phyloP scores from a whole-genome alignment of 768 basidiomycete species.

The Tulasnella calospora region DNA sequence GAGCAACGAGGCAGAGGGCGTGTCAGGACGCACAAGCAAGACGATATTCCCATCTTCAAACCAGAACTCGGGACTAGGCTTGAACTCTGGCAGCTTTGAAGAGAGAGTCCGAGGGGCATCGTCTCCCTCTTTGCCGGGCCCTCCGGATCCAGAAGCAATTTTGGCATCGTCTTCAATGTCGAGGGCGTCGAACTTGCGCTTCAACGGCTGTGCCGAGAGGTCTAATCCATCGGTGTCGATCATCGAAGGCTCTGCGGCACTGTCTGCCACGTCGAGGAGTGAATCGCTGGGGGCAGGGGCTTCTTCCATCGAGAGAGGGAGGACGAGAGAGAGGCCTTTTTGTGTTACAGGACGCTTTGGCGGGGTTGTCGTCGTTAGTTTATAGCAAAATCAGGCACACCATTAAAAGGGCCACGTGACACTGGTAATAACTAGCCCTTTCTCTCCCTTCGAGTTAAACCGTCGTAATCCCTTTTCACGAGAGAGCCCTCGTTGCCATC shows the following conservation, averaged over 20 bases:
- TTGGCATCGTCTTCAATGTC: slow-evolving; percentile 7
- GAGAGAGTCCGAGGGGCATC: not conserved
- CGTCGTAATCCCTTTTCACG: slow-evolving; percentile 7
- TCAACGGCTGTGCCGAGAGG: not conserved
- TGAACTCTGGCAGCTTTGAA: slow-evolving; percentile 9
- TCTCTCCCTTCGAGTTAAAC: not conserved
- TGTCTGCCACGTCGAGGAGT: not conserved
- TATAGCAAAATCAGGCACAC: slow-evolving; percentile 8
- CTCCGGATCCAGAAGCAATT: not conserved
- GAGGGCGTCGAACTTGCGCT: slow-evolving; percentile 13
- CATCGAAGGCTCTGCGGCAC: not conserved
- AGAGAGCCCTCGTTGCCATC: slow-evolving; percentile 45
- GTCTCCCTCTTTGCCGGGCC: not conserved
- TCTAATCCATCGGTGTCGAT: not conserved
- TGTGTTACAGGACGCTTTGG: slow-evolving; percentile 7
- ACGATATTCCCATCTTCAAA: slow-evolving; percentile 25
- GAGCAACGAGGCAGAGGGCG: slow-evolving; percentile 9
- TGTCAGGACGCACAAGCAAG: slow-evolving; percentile 12
- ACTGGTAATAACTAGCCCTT: not conserved
- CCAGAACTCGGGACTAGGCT: slow-evolving; percentile 11
- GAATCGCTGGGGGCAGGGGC: not conserved
- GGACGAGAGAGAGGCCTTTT: not conserved
- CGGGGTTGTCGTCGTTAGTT: slow-evolving; percentile 4
- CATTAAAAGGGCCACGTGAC: not conserved
- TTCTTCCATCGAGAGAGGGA: slow-evolving; percentile 1